Evolutionary conservation across 202 grass and related monocot species (phyloP), one percentile per base, ranked within the genome.

Genomic region (Zizania palustris): DNA sequence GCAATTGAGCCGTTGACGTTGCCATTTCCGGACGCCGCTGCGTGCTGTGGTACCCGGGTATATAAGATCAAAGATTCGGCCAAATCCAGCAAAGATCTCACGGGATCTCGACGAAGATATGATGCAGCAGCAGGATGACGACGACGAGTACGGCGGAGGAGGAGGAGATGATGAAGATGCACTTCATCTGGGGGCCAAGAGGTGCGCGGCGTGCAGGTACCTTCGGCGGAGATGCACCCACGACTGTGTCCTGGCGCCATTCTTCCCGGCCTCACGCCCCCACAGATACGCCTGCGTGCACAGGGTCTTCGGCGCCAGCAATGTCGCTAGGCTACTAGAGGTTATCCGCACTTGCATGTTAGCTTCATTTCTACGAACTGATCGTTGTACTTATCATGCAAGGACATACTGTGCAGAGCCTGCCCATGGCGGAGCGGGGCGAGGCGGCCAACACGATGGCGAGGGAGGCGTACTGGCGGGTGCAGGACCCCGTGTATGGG

Each of bases 401-500:
- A 28, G 28, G 28, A 28, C 28, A 28, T 28, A 28, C 28, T 28
- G 28, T 5, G 60, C 51, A 96, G 92, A 67, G 57, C 77, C 7
- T 91, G n/a, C 80, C 92, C 14, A 77, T 63, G 2, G 36, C 86
- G 8, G 81, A 90, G 75, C 54, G 89, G 9, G 75, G 42, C 0
- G 48, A 74, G 0, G 84, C 84, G 9, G 89, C 93, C 36, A 79
- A 92, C 13, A 80, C 84, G 9, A 81, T 92, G 46, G 80, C 84
- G 20, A 42, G 54, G 37, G 89, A 96, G 74, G 93, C 84, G 40
- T 57, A 80, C 12, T 88, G 82, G 84, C 78, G 87, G n/a, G 75
- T 86, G 41, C 71, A 78, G 80, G 89, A 96, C 63, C 93, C 86
- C 44, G 89, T 96, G 56, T 96, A 92, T 34, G 93, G 89, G 5